Conservation (phyloP, 106 monocot species). For the Dendrobium chrysotoxum region DNA sequence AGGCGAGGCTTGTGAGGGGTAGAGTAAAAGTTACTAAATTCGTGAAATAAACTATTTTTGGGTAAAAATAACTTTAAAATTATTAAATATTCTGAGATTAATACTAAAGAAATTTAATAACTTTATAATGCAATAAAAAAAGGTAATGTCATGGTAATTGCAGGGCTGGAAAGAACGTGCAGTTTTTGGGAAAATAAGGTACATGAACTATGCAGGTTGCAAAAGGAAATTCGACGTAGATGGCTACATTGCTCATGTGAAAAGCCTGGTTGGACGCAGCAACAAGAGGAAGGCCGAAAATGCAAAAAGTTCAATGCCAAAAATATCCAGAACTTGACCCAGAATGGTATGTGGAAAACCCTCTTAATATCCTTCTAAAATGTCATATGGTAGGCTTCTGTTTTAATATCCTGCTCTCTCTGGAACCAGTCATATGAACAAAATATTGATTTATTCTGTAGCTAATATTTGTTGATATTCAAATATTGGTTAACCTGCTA, state of each 20-base stretch:
- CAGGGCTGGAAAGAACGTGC: slow-evolving; percentile 97
- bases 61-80: too few relatives aligned
- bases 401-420: too few relatives aligned
- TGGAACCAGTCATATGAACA: too few relatives aligned
- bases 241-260: slow-evolving; percentile 79
- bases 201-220: slow-evolving; percentile 98
- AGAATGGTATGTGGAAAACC: background rate
- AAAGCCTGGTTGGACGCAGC: slow-evolving; percentile 29
- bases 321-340: slow-evolving; percentile 1
- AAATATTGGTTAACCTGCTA: background rate
- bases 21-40: too few relatives aligned
- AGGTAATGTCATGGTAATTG: slow-evolving; percentile 6
- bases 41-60: too few relatives aligned
- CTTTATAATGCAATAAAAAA: too few relatives aligned
- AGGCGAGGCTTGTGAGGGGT: too few relatives aligned
- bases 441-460: too few relatives aligned
- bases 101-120: background rate
- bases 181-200: slow-evolving; percentile 94
- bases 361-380: background rate
- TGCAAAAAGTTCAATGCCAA: background rate
- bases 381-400: too few relatives aligned
- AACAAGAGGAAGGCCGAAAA: slow-evolving; percentile 63
- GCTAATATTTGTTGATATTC: background rate
- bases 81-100: background rate
- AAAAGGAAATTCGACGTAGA: slow-evolving; percentile 95